phyloP scores from a whole-genome alignment of 768 basidiomycete genomes.

The Termitomyces sp. region DNA sequence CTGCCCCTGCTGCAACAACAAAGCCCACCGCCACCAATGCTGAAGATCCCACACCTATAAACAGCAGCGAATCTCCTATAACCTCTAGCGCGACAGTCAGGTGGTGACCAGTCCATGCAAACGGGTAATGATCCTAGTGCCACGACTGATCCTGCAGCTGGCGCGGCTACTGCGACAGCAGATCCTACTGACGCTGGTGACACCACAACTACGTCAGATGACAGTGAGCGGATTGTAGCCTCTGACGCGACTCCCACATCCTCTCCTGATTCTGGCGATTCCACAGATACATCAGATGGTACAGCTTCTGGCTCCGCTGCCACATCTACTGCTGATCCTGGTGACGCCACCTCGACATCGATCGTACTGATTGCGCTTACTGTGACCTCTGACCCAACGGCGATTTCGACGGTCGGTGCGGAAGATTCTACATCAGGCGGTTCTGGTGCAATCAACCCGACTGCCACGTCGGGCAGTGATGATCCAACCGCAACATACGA shows the following conservation, averaged over 20 bases:
- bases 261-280: neutral
- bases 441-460: neutral
- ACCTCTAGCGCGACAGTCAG: neutral
- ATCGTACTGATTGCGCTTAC: neutral
- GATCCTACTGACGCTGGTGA: neutral
- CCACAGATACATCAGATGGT: neutral
- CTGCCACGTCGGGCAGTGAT: neutral
- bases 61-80: neutral
- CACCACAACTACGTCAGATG: neutral
- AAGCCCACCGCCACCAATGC: neutral
- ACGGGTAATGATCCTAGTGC: neutral
- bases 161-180: neutral
- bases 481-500: neutral
- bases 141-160: neutral
- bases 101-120: neutral
- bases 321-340: neutral
- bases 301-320: neutral
- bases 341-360: neutral
- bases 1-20: neutral
- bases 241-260: neutral
- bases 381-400: neutral
- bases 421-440: neutral
- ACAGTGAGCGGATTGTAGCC: neutral
- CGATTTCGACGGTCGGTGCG: neutral
- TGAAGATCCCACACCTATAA: neutral